Conservation (phyloP, 306 rosid genomes). For the Rosa lucieae region DNA sequence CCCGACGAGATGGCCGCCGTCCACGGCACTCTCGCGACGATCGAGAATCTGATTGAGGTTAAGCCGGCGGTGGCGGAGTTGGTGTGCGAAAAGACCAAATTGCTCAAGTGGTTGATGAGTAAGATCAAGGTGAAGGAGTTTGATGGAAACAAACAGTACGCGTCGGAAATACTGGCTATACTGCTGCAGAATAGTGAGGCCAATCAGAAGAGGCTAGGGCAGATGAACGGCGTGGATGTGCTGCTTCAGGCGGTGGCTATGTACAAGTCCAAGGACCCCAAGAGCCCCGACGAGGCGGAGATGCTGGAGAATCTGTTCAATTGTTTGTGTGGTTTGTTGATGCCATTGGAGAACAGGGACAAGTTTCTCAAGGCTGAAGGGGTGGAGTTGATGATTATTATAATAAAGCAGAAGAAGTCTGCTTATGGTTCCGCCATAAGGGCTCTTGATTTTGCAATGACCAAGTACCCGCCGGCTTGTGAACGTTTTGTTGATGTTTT, state of each 20-base stretch:
- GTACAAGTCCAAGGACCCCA: slow-evolving; percentile 90
- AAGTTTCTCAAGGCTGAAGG: slow-evolving; percentile 96
- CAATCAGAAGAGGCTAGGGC: slow-evolving; percentile 84
- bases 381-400: slow-evolving; percentile 93
- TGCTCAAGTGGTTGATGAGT: slow-evolving; percentile 83
- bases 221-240: slow-evolving; percentile 95
- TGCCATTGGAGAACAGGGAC: slow-evolving; percentile 95
- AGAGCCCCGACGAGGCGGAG: slow-evolving; percentile 83
- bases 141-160: slow-evolving; percentile 84
- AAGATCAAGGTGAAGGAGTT: slow-evolving; percentile 90
- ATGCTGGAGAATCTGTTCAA: slow-evolving; percentile 94
- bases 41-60: slow-evolving; percentile 89
- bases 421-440: slow-evolving; percentile 92
- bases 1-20: slow-evolving; percentile 73
- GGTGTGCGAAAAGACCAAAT: slow-evolving; percentile 82
- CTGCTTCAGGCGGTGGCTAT: slow-evolving; percentile 94
- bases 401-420: slow-evolving; percentile 91
- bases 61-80: slow-evolving; percentile 84
- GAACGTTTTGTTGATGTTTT: slow-evolving; percentile 95
- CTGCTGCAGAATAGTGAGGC: slow-evolving; percentile 73
- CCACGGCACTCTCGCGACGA: slow-evolving; percentile 63
- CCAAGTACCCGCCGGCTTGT: slow-evolving; percentile 90
- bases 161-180: slow-evolving; percentile 89
- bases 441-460: slow-evolving; percentile 97
- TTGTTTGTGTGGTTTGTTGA: slow-evolving; percentile 85